Evolutionary conservation across 176 grass and related monocot species (phyloP), one percentile per base, ranked within the genome.

Genomic region (Raddia guianensis): DNA sequence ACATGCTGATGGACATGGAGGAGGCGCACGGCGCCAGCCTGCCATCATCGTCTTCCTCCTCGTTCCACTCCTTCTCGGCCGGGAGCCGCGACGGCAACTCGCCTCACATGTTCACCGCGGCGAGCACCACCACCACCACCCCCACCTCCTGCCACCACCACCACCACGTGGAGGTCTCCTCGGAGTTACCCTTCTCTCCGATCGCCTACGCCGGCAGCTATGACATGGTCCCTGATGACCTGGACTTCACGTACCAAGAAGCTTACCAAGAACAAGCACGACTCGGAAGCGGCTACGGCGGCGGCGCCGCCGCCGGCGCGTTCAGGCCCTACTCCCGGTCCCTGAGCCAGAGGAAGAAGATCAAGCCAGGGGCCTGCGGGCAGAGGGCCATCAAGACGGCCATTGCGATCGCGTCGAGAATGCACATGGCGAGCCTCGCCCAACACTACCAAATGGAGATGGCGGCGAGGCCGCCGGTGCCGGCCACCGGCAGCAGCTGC

Each of bases 321-420:
- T 85, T 85, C 75, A 43, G 16, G 75, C 66, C 57, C 6, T 85
- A 79, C 19, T 15, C 6, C 9, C 57, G 57, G 12, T 47, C 54
- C 19, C 83, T 78, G n/a, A 8, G 19, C 75, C 57, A 66, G 5
- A 85, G 11, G 75, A 85, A 64, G 83, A 63, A 63, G 33, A 33
- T 49, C 11, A 60, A 62, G 47, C 47, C 56, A 33, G 46, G 13
- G 6, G 48, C 18, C 33, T 13, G 45, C n/a, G 83, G 83, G 6
- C 83, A 85, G 67, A 79, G 37, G 12, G 75, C 68, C 20, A 47
- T 85, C 75, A 85, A 79, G 75, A 49, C 47, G 0, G 57, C 20
- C 66, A 79, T 85, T 5, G 62, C 66, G 2, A 7, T 69, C 6
- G 0, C 79, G 35, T 27, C 14, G 10, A 52, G 68, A 6, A 85